These are phyloP conservation scores for Brachypodium distachyon DNA, from an alignment of 202 grass and related monocot genomes.

Conservation along the genomic window DNA sequence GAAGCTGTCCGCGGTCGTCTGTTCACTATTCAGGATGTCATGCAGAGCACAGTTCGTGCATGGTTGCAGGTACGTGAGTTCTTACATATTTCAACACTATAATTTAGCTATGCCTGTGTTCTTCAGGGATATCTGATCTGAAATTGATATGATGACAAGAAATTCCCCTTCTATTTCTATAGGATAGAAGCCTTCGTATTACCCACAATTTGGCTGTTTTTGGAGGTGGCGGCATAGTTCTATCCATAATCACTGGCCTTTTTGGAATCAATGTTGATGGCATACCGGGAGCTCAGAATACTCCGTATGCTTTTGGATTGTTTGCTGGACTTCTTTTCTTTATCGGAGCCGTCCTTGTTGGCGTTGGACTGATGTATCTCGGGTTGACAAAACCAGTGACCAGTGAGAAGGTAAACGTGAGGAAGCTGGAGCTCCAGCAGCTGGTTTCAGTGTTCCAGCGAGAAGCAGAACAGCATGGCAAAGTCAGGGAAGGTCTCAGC, in stretches of 20 bases:
- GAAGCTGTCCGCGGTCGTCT: constrained; percentile 69
- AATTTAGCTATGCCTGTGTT: neutral
- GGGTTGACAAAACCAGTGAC: constrained; percentile 62
- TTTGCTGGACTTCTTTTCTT: constrained; percentile 49
- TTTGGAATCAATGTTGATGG: constrained; percentile 88
- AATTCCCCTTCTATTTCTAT: constrained; percentile 1
- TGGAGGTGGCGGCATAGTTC: constrained; percentile 51
- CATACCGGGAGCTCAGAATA: constrained; percentile 64
- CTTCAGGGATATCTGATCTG: neutral
- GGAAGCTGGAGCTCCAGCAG: constrained; percentile 77
- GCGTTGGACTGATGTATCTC: constrained; percentile 51
- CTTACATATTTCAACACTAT: neutral
- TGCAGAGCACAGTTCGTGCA: constrained; percentile 83
- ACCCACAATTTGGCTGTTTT: constrained; percentile 79
- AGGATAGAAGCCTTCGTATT: constrained; percentile 76
- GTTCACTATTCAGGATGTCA: constrained; percentile 94
- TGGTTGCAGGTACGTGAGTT: constrained; percentile 56
- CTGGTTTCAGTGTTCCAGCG: constrained; percentile 67
- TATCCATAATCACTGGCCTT: constrained; percentile 59
- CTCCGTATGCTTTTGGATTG: constrained; percentile 60
- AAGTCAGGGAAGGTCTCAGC: constrained; percentile 66
- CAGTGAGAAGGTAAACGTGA: constrained; percentile 53
- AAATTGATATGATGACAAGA: neutral
- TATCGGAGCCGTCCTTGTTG: constrained; percentile 42
- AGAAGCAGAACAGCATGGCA: constrained; percentile 76